Evolutionary conservation across 2,329 filamentous ascomycete genomes (phyloP).

Genomic region (Aspergillus brunneoviolaceus): DNA sequence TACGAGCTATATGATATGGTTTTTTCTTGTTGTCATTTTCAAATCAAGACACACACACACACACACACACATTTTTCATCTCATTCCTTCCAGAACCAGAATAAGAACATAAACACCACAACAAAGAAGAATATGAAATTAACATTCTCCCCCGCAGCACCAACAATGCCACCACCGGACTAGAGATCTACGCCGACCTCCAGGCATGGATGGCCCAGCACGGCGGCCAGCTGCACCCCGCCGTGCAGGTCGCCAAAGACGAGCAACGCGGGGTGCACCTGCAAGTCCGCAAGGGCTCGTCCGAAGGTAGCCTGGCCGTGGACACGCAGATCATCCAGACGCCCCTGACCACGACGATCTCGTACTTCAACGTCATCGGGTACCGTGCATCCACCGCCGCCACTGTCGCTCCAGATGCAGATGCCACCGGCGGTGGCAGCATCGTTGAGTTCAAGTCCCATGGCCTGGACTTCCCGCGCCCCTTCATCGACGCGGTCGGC

Average conservation of each 20-base stretch:
- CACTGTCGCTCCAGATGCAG: background rate
- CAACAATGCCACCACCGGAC: constrained; percentile 4
- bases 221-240: constrained; percentile 34
- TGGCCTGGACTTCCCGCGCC: constrained; percentile 46
- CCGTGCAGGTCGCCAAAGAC: constrained; percentile 35
- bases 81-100: background rate
- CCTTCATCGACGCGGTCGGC: constrained; percentile 52
- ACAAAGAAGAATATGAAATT: background rate
- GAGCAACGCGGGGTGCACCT: constrained; percentile 37
- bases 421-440: background rate
- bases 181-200: constrained; percentile 30
- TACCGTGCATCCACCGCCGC: constrained; percentile 12
- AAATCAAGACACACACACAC: background rate
- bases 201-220: constrained; percentile 34
- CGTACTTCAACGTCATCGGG: constrained; percentile 38
- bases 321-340: constrained; percentile 39
- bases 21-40: no score
- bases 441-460: constrained; percentile 29
- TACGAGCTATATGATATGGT: background rate
- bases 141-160: background rate
- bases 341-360: constrained; percentile 36
- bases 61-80: background rate
- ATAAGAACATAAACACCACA: background rate
- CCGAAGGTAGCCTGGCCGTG: constrained; percentile 21
- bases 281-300: constrained; percentile 32